Evolutionary conservation across 306 rosid species (phyloP), one percentile per base, ranked within the genome.

Genomic region (Ammopiptanthus mongolicus): DNA sequence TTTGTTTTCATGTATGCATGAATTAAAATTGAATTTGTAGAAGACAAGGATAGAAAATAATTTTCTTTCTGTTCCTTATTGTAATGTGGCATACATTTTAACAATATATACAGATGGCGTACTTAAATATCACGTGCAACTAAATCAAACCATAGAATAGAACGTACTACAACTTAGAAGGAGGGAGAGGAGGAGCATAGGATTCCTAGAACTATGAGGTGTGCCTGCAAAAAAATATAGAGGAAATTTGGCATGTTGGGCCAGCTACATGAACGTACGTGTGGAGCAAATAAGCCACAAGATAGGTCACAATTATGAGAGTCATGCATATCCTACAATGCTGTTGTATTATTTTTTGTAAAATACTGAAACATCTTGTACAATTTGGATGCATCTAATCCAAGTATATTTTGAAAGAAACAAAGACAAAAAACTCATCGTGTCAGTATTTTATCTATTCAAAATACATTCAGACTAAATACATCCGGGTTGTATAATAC

Each of bases 251-350:
- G 63, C 46, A 53, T 72, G 73, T 72, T 79, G 69, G 78, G 53
- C 23, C 74, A 79, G 58, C 28, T 68, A 65, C 78, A 79, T 31
- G 69, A 79, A 72, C 68, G 74, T 79, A 72, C 68, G 74, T 79
- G 78, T 72, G 83, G 83, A 55, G 65, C 78, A 72, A 79, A 79
- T 55, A 71, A 71, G 74, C 61, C 77, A 70, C 34, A 22, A 23
- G 48, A 50, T 63, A 64, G 78, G 74, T 63, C 69, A 64, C 78
- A 72, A 64, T 79, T 64, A 79, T 71, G 82, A 78, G 62, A 61
- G 9, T 61, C 58, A 61, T 78, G 82, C 50, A 71, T 77, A 60
- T 64, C 50, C 50, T 70, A 51, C 77, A 60, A 61, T 50, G 82
- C 25, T 29, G 65, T 29, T 56, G 28, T 42, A 42, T 55, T 41